A percentile compares a stretch with the other conserved stretches of the same genome.
phyloP scores from a whole-genome alignment of 148 eudicot species.

The Chenopodium suecicum region DNA sequence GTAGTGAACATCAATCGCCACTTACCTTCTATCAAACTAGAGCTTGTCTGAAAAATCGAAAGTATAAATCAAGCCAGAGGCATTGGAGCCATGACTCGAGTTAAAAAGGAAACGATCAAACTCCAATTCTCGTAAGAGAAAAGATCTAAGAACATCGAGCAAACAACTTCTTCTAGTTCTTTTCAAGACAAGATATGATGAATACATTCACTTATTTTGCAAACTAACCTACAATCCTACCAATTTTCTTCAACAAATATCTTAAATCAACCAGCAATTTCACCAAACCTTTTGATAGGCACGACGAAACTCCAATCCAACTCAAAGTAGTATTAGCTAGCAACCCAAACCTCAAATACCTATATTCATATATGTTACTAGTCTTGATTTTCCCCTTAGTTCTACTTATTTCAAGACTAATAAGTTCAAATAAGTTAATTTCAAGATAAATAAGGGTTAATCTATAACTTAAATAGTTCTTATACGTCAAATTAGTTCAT shows the following conservation, averaged over 20 bases:
- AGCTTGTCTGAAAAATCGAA: slow-evolving; percentile 56
- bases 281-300: not conserved
- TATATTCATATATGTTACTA: not conserved
- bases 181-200: not conserved
- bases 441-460: no score
- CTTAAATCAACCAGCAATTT: not conserved
- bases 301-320: not conserved
- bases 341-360: not conserved
- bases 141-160: not conserved
- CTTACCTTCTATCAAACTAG: slow-evolving; percentile 88
- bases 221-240: not conserved
- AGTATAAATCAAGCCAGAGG: not conserved
- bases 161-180: not conserved
- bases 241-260: not conserved
- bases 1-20: slow-evolving; percentile 95
- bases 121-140: not conserved
- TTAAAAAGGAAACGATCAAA: not conserved
- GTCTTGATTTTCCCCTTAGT: no score
- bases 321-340: not conserved
- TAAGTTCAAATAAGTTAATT: no score
- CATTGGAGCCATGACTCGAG: not conserved
- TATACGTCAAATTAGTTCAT: no score
- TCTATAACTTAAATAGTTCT: no score
- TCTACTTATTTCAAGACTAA: no score
- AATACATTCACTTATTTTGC: no score